Evolutionary conservation across 2,329 filamentous ascomycete genomes (phyloP), one percentile per base, ranked within the genome.

Genomic region (Hypoxylon sp.): DNA sequence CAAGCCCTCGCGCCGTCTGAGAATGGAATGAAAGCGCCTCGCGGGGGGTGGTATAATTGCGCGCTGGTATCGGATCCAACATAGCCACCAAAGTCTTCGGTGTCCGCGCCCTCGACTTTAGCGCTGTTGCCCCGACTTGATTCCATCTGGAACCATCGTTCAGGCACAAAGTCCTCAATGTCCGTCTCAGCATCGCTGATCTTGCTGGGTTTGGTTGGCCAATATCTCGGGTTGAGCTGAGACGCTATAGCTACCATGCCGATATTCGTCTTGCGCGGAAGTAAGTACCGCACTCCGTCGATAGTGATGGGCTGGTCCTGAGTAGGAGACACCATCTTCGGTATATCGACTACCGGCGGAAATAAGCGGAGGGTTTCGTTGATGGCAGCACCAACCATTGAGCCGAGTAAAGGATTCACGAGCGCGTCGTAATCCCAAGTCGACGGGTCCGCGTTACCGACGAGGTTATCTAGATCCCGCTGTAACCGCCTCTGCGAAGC

Each of bases 281-380:
- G 65, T 24, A 72, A 50, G 64, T 72, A 65, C 56, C 62, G 70
- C 4, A 66, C 65, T n/a, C 90, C 91, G 57, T 88, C 83, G 47
- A 92, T 77, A 2, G 79, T 84, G 46, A 95, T 76, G 19, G 82
- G 77, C 79, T 94, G 90, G 56, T 86, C 84, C 22, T 81, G 76
- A 1, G 77, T 74, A 2, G 80, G 77, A 2, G 80, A 75, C 3
- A 88, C 86, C 57, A 83, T 86, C 80, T 96, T 96, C 29, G 92
- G 92, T 26, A 96, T 90, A 57, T 86, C 87, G 47, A 89, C 82
- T 17, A 93, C 90, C 0, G 93, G 89, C 1, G 92, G 92, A 65
- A 93, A 84, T 46, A 94, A 75, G 10, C 93, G 89, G 58, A 96
- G 84, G 39, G 91, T 90, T 81, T 96, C 93, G 75, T 94, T 92